Base-by-base conservation (phyloP, 805 yeast genomes). In the Ascoidea tarda region DNA sequence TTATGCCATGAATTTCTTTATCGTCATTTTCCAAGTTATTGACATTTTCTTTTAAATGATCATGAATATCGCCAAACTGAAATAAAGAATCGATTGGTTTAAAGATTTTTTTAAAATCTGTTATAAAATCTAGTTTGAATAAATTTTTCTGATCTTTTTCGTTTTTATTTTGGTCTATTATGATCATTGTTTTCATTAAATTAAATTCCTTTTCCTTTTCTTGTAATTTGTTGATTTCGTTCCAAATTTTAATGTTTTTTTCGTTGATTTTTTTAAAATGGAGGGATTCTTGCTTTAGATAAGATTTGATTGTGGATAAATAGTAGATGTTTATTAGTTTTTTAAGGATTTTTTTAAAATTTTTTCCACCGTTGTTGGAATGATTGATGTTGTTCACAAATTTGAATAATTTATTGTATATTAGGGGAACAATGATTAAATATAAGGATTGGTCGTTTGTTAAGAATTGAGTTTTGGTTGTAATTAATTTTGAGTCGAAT, bases 91-190 rank as follows among this genome's bases (percentile, higher is more conserved):
- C 53, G 1, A 56, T 56, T 47, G 58, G 58, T 48, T 54, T 56
- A 38, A 84, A 81, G 3, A 83, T 81, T 59, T 79, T 83, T 10
- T 79, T 75, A 64, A 84, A 84, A 57, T 81, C 79, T 16, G 81
- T 69, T 53, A 84, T 70, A 51, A 84, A 74, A 58, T 82, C 87
- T 14, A 56, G 21, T 47, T 56, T 56, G 46, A 56, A 56, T 44
- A 52, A 52, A 42, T 48, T 55, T 59, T 71, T 71, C 54, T 78
- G 77, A 46, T 70, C 65, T 21, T 62, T 63, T 14, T 56, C 57
- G 32, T 63, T 14, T 45, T 42, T 6, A 32, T 50, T 45, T 49
- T 52, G 50, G 49, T n/a, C 63, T 10, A 60, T 55, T 54, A 58
- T 60, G 21, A 53, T 63, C 51, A 61, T 65, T 38, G 63, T 64